Conservation (phyloP, 306 rosid species). For the Castanea crenata region DNA sequence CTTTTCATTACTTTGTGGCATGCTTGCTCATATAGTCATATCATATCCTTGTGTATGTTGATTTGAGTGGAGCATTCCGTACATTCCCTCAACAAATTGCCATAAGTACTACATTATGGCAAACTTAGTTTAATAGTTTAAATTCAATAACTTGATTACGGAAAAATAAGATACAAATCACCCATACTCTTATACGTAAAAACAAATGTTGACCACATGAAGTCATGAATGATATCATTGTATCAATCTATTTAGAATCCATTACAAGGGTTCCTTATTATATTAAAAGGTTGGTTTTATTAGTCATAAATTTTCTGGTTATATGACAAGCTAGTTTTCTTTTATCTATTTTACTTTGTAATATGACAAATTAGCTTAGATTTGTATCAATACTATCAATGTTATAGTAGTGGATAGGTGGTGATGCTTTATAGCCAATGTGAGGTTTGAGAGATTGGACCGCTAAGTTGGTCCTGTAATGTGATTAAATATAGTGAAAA, state of each 20-base stretch:
- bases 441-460: background rate
- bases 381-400: background rate
- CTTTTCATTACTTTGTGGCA: too few relatives aligned
- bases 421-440: background rate
- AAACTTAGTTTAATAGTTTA: background rate
- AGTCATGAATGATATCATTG: background rate
- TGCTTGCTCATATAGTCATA: too few relatives aligned
- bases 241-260: background rate
- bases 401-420: background rate
- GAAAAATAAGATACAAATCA: background rate
- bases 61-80: background rate
- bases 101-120: background rate
- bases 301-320: background rate
- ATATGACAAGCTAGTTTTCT: too few relatives aligned
- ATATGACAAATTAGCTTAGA: background rate
- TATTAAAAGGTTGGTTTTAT: background rate
- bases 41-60: background rate
- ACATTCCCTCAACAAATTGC: background rate
- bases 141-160: background rate
- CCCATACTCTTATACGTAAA: too few relatives aligned
- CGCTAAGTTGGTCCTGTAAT: background rate
- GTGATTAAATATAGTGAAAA: background rate
- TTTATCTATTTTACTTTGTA: background rate
- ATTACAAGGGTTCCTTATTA: background rate
- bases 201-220: background rate